Conservation (phyloP, 2,329 filamentous ascomycete genomes). For the Decorospora gaudefroyi region DNA sequence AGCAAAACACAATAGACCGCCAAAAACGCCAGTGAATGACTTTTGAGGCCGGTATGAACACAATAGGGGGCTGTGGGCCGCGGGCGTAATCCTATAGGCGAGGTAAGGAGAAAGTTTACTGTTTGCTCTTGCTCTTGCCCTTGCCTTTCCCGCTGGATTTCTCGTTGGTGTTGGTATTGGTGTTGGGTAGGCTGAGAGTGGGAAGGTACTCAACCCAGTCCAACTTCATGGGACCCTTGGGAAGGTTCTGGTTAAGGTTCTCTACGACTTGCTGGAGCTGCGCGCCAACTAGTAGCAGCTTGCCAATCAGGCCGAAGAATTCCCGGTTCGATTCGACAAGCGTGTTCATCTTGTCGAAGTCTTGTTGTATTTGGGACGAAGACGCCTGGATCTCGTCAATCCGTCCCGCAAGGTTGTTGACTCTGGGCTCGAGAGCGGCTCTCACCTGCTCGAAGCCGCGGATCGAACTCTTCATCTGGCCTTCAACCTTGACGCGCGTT, state of each 20-base stretch:
- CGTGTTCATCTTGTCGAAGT: constrained; percentile 8
- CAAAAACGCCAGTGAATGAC: neutral
- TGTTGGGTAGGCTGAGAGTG: neutral
- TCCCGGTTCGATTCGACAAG: constrained; percentile 15
- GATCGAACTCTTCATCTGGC: neutral
- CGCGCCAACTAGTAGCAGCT: neutral
- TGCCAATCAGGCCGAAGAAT: constrained; percentile 6
- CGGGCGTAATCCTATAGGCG: neutral
- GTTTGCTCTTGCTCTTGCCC: neutral
- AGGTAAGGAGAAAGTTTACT: neutral
- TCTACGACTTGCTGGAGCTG: constrained; percentile 16
- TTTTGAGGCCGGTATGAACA: neutral
- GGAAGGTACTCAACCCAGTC: constrained; percentile 4
- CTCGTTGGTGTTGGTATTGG: neutral
- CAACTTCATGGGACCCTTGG: constrained; percentile 3
- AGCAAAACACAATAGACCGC: neutral
- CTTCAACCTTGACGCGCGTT: constrained; percentile 1
- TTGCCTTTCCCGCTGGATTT: neutral
- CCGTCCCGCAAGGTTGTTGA: neutral
- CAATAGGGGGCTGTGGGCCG: neutral
- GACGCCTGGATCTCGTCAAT: neutral
- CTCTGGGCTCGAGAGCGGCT: neutral
- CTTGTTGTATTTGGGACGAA: constrained; percentile 1
- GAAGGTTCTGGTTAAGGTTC: constrained; percentile 17
- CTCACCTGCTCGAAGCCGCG: neutral